These are phyloP conservation scores for Kluyveromyces aestuarii DNA, from an alignment of 805 yeast genomes.

Conservation along the genomic window DNA sequence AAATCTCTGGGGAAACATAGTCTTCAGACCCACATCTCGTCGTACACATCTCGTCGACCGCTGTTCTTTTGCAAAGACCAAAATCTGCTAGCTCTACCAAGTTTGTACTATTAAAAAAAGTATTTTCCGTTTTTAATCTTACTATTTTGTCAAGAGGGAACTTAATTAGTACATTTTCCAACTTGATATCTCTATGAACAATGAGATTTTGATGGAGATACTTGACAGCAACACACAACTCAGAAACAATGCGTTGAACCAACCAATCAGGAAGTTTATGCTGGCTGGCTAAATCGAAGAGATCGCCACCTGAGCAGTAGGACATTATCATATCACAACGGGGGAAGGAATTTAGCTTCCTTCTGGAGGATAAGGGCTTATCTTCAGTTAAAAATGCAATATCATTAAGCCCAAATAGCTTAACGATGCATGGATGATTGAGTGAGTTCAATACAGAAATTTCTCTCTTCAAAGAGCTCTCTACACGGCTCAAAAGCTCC, in stretches of 20 bases:
- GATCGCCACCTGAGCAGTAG: slow-evolving; percentile 77
- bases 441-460: slow-evolving; percentile 49
- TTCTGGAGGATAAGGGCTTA: slow-evolving; percentile 18
- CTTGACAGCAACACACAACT: slow-evolving; percentile 56
- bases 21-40: slow-evolving; percentile 97
- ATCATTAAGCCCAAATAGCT: slow-evolving; percentile 41
- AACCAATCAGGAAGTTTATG: slow-evolving; percentile 38
- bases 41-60: slow-evolving; percentile 51
- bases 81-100: slow-evolving; percentile 71
- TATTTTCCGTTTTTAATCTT: slow-evolving; percentile 12
- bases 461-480: slow-evolving; percentile 64
- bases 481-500: slow-evolving; percentile 43
- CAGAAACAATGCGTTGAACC: slow-evolving; percentile 57
- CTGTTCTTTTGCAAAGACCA: slow-evolving; percentile 72
- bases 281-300: slow-evolving; percentile 56
- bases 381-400: slow-evolving; percentile 16
- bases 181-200: slow-evolving; percentile 86
- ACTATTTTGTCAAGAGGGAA: slow-evolving; percentile 28
- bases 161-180: slow-evolving; percentile 68
- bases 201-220: slow-evolving; percentile 61
- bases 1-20: slow-evolving; percentile 88
- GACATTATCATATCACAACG: slow-evolving; percentile 53
- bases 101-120: slow-evolving; percentile 20
- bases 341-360: slow-evolving; percentile 12
- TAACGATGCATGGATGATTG: slow-evolving; percentile 62